Evolutionary conservation across 1,139 yeast genomes (phyloP).

Genomic region (Candida sp.): DNA sequence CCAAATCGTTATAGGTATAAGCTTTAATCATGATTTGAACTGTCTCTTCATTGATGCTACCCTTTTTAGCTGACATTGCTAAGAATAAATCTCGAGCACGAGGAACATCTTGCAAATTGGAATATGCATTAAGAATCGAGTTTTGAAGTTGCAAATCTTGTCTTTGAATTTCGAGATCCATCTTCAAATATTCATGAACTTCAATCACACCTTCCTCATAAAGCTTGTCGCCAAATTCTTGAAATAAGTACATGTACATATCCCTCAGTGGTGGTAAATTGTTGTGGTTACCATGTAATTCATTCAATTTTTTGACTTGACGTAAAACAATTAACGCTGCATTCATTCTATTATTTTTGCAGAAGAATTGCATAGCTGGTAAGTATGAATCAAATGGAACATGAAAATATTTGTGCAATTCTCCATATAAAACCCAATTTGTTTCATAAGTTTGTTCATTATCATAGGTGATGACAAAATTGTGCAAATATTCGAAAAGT

Average conservation of each 20-base stretch:
- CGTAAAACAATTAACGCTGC: constrained; percentile 66
- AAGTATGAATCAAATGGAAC: constrained; percentile 61
- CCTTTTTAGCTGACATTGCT: constrained; percentile 51
- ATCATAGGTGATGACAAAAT: constrained; percentile 40
- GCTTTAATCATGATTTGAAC: constrained; percentile 72
- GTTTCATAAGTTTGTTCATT: constrained; percentile 43
- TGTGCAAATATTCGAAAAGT: constrained; percentile 39
- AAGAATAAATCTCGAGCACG: constrained; percentile 63
- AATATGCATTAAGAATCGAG: constrained; percentile 63
- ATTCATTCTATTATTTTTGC: constrained; percentile 55
- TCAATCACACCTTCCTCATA: constrained; percentile 71
- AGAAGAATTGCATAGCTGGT: constrained; percentile 60
- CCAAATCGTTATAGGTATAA: constrained; percentile 55
- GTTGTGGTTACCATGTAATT: constrained; percentile 45
- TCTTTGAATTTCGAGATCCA: constrained; percentile 57
- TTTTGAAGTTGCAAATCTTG: constrained; percentile 61
- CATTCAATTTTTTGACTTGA: constrained; percentile 54
- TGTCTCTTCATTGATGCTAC: constrained; percentile 60
- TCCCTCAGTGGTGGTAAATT: constrained; percentile 60
- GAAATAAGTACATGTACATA: constrained; percentile 61
- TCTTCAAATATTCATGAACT: constrained; percentile 60
- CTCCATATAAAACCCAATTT: constrained; percentile 65
- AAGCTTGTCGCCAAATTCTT: constrained; percentile 55
- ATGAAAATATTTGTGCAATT: constrained; percentile 53
- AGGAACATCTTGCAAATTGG: constrained; percentile 57